A percentile compares a stretch with the other conserved stretches of the same genome.
Evolutionary conservation across 1,139 yeast species (phyloP).

Genomic region (Petasospora fabianii): DNA sequence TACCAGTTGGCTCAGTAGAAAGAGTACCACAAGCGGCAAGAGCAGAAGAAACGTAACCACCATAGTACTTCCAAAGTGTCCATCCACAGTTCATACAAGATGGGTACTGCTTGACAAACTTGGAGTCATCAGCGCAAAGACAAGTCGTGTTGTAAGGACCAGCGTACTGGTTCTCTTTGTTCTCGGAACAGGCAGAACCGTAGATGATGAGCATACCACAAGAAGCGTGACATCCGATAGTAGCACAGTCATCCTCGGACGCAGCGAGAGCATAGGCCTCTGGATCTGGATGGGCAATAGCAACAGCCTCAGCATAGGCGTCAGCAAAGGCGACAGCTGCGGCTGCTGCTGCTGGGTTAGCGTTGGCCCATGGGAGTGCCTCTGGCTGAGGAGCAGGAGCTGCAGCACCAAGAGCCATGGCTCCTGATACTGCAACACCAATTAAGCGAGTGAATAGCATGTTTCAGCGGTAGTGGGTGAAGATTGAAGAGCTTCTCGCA

Average conservation of each 20-base stretch:
- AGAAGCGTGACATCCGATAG: constrained; percentile 15
- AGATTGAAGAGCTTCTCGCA: too few relatives aligned
- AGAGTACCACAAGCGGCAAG: constrained; percentile 25
- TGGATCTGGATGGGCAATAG: constrained; percentile 16
- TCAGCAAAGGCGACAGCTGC: constrained; percentile 16
- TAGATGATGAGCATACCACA: constrained; percentile 15
- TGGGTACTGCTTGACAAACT: constrained; percentile 4
- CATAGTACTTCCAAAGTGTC: constrained; percentile 29
- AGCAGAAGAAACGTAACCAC: constrained; percentile 6
- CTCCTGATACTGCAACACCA: background rate
- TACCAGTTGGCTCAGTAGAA: too few relatives aligned
- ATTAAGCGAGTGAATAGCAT: constrained; percentile 1
- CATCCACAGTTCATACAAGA: constrained; percentile 30
- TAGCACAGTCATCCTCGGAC: constrained; percentile 17
- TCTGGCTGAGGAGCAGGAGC: background rate
- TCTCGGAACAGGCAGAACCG: constrained; percentile 11
- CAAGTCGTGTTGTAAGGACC: too few relatives aligned
- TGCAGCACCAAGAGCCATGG: constrained; percentile 2
- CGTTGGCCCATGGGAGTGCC: constrained; percentile 8
- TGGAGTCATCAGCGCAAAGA: constrained; percentile 10
- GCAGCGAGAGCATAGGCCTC: constrained; percentile 17
- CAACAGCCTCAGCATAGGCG: constrained; percentile 17
- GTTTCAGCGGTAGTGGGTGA: too few relatives aligned
- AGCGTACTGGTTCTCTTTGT: constrained; percentile 16
- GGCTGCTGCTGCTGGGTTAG: constrained; percentile 15